A percentile compares a stretch with the other conserved stretches of the same genome.
phyloP scores from a whole-genome alignment of 306 rosid genomes.

The Arachis stenosperma region DNA sequence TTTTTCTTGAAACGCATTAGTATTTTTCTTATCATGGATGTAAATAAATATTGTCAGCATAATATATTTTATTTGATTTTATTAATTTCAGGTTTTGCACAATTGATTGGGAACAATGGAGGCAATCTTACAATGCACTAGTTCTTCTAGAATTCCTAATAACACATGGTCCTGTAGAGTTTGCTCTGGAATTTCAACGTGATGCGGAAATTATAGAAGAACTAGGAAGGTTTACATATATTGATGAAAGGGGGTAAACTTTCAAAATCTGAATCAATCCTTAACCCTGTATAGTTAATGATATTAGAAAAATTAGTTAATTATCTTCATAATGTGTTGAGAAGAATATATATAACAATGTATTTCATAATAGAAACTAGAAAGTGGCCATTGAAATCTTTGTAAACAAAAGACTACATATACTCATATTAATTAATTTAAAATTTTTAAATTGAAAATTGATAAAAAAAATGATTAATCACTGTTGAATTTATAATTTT shows the following conservation, averaged over 20 bases:
- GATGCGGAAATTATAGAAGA: constrained; percentile 61
- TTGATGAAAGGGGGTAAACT: constrained; percentile 69
- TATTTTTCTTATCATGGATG: no score
- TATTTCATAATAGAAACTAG: no score
- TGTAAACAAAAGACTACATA: no score
- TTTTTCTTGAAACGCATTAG: no score
- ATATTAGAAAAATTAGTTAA: not conserved
- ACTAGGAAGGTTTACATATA: constrained; percentile 56
- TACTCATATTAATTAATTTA: no score
- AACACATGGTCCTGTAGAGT: constrained; percentile 74
- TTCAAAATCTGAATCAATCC: not conserved
- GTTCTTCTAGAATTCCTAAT: constrained; percentile 75
- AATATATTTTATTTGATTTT: no score
- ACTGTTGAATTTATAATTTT: no score
- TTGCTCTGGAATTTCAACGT: constrained; percentile 66
- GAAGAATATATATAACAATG: no score
- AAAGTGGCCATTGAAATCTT: no score
- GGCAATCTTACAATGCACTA: constrained; percentile 74
- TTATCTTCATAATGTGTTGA: not conserved
- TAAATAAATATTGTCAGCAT: no score
- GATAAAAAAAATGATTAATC: no score
- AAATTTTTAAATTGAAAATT: no score
- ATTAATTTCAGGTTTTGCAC: constrained; percentile 48
- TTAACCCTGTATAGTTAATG: not conserved
- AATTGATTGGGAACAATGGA: constrained; percentile 73